phyloP scores from a whole-genome alignment of 169 alveolate genomes.

The Plasmodium gaboni region DNA sequence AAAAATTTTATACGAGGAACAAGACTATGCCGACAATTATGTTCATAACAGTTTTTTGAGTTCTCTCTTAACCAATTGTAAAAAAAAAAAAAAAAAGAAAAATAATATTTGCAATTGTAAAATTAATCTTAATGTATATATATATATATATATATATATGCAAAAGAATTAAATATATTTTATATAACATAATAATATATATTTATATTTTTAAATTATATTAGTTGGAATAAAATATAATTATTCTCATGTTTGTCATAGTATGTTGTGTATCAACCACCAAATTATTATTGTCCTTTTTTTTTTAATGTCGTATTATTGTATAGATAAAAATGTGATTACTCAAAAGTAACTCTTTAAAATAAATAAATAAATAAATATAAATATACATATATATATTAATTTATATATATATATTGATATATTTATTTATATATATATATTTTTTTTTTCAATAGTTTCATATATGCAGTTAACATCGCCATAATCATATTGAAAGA shows the following conservation, averaged over 20 bases:
- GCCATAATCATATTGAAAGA: slow-evolving; percentile 57
- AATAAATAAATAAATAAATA: slow-evolving; percentile 4
- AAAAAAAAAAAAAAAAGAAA: slow-evolving; percentile 7
- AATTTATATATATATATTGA: not conserved
- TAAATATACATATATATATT: not conserved
- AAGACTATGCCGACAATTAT: slow-evolving; percentile 66
- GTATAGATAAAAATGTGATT: slow-evolving; percentile 38
- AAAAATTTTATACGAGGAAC: slow-evolving; percentile 73
- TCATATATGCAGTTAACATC: slow-evolving; percentile 16
- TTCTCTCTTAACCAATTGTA: slow-evolving; percentile 66
- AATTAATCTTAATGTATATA: not conserved
- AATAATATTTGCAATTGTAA: not conserved
- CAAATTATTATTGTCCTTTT: slow-evolving; percentile 60
- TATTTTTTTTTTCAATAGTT: slow-evolving; percentile 8
- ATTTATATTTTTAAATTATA: not conserved
- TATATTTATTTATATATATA: not conserved
- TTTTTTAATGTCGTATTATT: slow-evolving; percentile 51
- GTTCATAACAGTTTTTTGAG: slow-evolving; percentile 66
- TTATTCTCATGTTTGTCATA: slow-evolving; percentile 59
- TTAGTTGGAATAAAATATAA: slow-evolving; percentile 57
- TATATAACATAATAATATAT: too few relatives aligned
- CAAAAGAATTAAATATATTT: too few relatives aligned
- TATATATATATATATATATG: too few relatives aligned
- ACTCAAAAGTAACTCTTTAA: slow-evolving; percentile 38
- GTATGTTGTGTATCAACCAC: slow-evolving; percentile 59